These are phyloP conservation scores for Ophiostoma angusticollis DNA, from an alignment of 2,329 filamentous ascomycete species.

Conservation along the genomic window DNA sequence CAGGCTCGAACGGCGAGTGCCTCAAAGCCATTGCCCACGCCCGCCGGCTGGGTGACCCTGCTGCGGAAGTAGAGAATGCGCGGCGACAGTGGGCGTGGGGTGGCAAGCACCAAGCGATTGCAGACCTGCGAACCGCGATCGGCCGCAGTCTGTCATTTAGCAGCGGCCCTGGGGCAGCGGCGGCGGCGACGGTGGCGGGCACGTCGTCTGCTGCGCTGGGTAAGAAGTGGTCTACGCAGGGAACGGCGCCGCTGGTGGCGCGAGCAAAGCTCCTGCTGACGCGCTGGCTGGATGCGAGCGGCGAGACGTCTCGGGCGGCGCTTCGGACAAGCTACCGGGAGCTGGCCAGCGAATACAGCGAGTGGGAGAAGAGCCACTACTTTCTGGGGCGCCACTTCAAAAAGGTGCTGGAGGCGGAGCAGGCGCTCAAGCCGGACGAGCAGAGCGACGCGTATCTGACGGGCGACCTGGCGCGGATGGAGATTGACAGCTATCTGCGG, in stretches of 20 bases:
- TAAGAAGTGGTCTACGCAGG: constrained; percentile 1
- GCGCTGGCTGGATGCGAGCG: constrained; percentile 93
- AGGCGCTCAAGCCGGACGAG: constrained; percentile 59
- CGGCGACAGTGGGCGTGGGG: constrained; percentile 87
- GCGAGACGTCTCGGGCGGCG: constrained; percentile 74
- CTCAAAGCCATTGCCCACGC: constrained; percentile 92
- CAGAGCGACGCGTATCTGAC: constrained; percentile 65
- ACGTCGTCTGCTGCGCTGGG: not conserved
- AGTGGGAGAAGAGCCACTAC: constrained; percentile 96
- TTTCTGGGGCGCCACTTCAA: constrained; percentile 96
- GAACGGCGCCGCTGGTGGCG: constrained; percentile 37
- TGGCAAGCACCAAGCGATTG: constrained; percentile 88
- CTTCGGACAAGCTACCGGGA: constrained; percentile 73
- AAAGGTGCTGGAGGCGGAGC: constrained; percentile 85
- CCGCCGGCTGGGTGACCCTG: constrained; percentile 67
- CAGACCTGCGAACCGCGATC: constrained; percentile 78
- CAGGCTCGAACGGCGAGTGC: constrained; percentile 70
- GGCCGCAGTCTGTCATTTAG: constrained; percentile 3
- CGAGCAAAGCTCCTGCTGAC: constrained; percentile 79
- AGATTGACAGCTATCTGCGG: constrained; percentile 86
- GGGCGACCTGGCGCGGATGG: constrained; percentile 74
- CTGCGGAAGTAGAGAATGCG: constrained; percentile 87
- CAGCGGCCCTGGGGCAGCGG: too few species aligned
- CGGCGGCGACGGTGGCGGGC: not conserved
- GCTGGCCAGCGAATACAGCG: constrained; percentile 54